Conservation (phyloP, 2,329 filamentous ascomycete species). For the Paraphoma sp. region DNA sequence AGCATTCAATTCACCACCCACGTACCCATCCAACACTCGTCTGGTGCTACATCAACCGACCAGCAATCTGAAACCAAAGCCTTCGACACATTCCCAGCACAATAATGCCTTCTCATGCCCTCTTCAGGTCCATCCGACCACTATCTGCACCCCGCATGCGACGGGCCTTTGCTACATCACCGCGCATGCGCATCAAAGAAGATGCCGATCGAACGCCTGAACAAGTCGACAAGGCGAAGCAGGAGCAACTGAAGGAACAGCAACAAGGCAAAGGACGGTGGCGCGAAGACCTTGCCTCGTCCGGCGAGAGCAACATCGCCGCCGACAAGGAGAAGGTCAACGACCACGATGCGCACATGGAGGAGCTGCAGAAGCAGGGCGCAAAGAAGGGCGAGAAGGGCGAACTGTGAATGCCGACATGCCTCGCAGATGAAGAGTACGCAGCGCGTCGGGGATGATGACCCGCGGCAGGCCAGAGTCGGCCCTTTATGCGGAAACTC, state of each 20-base stretch:
- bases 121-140: constrained; percentile 7
- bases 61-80: no score
- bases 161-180: constrained; percentile 41
- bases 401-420: constrained; percentile 17
- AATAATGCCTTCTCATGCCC: constrained; percentile 22
- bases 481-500: no score
- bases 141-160: constrained; percentile 3
- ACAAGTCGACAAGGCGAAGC: constrained; percentile 52
- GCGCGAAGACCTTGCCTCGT: constrained; percentile 52
- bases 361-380: constrained; percentile 54
- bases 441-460: no score
- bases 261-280: constrained; percentile 51
- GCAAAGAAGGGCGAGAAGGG: constrained; percentile 50
- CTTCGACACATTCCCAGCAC: not conserved
- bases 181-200: constrained; percentile 48
- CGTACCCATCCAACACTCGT: no score
- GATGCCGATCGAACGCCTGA: constrained; percentile 47
- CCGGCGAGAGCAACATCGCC: constrained; percentile 49
- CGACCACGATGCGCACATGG: constrained; percentile 52
- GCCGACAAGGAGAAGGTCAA: constrained; percentile 53
- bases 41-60: no score
- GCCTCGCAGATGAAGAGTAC: no score
- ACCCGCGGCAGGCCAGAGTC: no score
- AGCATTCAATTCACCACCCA: no score
- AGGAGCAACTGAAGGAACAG: constrained; percentile 54